These are phyloP conservation scores for Epichloe gansuensis DNA, from an alignment of 2,329 filamentous ascomycete species.

Conservation along the genomic window DNA sequence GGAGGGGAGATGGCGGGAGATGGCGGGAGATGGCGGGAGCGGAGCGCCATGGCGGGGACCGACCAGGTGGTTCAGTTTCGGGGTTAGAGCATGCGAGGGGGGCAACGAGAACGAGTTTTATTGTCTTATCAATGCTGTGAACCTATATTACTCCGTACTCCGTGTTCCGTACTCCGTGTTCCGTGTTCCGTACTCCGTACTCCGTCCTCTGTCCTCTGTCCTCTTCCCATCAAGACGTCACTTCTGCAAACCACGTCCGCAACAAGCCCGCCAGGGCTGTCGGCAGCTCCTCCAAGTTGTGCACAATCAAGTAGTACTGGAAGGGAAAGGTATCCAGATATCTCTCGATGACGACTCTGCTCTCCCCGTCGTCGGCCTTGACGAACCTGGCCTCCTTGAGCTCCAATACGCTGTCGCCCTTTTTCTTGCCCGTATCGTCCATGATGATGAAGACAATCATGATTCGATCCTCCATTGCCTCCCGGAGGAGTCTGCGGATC, in stretches of 20 bases:
- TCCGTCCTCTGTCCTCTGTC: no score
- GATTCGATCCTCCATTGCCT: constrained; percentile 85
- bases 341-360: constrained; percentile 68
- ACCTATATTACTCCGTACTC: no score
- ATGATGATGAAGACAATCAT: constrained; percentile 99
- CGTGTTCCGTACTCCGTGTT: no score
- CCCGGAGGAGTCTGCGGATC: constrained; percentile 69
- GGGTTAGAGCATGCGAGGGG: no score
- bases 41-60: no score
- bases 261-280: constrained; percentile 76
- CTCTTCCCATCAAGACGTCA: constrained; percentile 28
- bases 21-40: no score
- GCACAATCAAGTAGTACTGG: constrained; percentile 89
- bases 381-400: constrained; percentile 79
- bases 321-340: constrained; percentile 97
- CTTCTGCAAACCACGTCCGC: constrained; percentile 88
- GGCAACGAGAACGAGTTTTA: background rate
- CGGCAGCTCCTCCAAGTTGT: constrained; percentile 83
- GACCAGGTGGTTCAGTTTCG: no score
- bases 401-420: constrained; percentile 65
- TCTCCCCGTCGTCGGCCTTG: constrained; percentile 44
- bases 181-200: no score
- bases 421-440: constrained; percentile 45
- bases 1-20: no score
- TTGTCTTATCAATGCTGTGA: background rate